A percentile compares a stretch with the other conserved stretches of the same genome.
phyloP scores from a whole-genome alignment of 179 eudicot genomes.

The Actinidia arguta region DNA sequence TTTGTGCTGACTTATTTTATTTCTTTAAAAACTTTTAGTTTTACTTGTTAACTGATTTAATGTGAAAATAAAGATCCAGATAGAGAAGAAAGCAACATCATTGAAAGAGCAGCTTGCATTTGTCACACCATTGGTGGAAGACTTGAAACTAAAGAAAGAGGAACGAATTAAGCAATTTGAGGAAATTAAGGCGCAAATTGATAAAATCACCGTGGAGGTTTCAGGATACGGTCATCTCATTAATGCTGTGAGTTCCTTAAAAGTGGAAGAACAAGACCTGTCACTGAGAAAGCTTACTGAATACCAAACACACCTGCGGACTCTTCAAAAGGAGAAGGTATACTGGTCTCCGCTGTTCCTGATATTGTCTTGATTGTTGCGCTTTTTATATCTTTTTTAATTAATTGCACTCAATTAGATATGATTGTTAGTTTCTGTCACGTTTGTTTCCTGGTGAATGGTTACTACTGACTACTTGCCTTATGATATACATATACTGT shows the following conservation, averaged over 20 bases:
- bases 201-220: conserved; percentile 54
- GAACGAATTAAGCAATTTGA: conserved; percentile 63
- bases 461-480: not conserved
- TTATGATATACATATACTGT: not conserved
- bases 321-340: conserved; percentile 77
- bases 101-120: conserved; percentile 64
- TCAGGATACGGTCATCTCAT: conserved; percentile 49
- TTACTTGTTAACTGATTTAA: conserved; percentile 7
- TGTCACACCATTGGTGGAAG: conserved; percentile 57
- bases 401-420: not conserved
- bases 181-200: conserved; percentile 65
- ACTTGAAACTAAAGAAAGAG: conserved; percentile 54
- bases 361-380: not conserved
- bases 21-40: not conserved
- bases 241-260: conserved; percentile 36
- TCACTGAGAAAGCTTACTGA: conserved; percentile 67
- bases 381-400: not conserved
- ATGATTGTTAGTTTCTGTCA: not conserved
- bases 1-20: not conserved
- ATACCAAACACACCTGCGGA: conserved; percentile 53
- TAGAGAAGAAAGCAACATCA: conserved; percentile 45
- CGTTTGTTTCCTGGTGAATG: not conserved
- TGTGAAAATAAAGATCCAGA: conserved; percentile 34
- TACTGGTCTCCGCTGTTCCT: not conserved
- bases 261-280: conserved; percentile 58